These are phyloP conservation scores for Trichoderma arundinaceum DNA, from an alignment of 2,329 filamentous ascomycete species.

Conservation along the genomic window DNA sequence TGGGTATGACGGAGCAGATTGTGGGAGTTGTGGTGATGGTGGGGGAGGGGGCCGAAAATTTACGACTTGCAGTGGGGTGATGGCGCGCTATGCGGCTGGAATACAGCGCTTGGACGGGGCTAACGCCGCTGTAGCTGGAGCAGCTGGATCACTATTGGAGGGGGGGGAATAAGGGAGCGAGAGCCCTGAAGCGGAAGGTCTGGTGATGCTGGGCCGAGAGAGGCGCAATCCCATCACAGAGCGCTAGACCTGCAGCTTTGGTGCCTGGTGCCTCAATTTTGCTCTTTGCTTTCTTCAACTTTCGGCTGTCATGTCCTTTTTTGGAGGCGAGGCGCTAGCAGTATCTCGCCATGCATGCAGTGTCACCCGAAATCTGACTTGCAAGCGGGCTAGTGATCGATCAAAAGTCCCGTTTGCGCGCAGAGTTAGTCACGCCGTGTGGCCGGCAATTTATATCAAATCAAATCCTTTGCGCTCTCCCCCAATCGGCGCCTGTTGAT, in stretches of 20 bases:
- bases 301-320: no score
- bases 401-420: slow-evolving; percentile 14
- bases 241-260: no score
- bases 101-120: background rate
- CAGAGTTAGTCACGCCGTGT: slow-evolving; percentile 8
- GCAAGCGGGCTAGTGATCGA: background rate
- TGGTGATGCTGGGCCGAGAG: no score
- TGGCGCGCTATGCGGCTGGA: background rate
- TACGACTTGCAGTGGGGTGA: background rate
- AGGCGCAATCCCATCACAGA: no score
- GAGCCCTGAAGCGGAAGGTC: no score
- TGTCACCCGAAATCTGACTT: slow-evolving; percentile 8
- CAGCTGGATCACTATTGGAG: background rate
- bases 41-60: slow-evolving; percentile 17
- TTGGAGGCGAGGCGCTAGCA: no score
- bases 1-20: background rate
- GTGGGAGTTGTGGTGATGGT: slow-evolving; percentile 7
- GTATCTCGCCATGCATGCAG: slow-evolving; percentile 3
- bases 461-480: background rate
- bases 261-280: no score
- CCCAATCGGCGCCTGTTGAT: slow-evolving; percentile 6
- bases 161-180: no score
- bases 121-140: background rate
- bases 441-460: slow-evolving; percentile 9
- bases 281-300: no score